These are phyloP conservation scores for Saitozyma sp. DNA, from an alignment of 768 basidiomycete species.

Conservation along the genomic window DNA sequence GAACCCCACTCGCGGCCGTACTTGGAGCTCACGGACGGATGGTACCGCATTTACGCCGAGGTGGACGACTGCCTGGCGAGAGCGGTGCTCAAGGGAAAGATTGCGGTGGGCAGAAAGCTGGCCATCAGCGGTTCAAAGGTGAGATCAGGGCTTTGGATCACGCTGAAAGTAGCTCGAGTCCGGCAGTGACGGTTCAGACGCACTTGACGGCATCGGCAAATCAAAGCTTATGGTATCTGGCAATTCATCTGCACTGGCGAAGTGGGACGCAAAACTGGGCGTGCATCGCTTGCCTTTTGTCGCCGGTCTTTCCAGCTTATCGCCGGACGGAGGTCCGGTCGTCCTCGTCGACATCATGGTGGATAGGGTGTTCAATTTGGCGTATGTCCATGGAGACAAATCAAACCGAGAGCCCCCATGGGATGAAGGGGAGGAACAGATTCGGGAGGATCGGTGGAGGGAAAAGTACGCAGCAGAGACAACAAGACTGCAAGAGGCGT, in stretches of 20 bases:
- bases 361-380: conserved; percentile 71
- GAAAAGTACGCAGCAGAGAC: conserved; percentile 63
- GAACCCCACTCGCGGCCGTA: conserved; percentile 56
- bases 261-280: conserved; percentile 87
- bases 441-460: conserved; percentile 69
- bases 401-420: conserved; percentile 63
- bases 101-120: conserved; percentile 80
- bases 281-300: conserved; percentile 67
- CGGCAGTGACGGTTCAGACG: conserved; percentile 74
- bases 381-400: conserved; percentile 71
- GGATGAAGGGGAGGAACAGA: conserved; percentile 68
- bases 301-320: conserved; percentile 74
- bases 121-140: conserved; percentile 77
- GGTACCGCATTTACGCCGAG: conserved; percentile 81
- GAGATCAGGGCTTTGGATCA: conserved; percentile 30
- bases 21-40: conserved; percentile 94
- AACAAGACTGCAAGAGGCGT: conserved; percentile 61
- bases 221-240: conserved; percentile 69
- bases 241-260: conserved; percentile 80
- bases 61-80: conserved; percentile 72
- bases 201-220: conserved; percentile 74
- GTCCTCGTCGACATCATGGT: conserved; percentile 73
- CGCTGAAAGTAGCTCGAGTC: conserved; percentile 64
- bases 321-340: conserved; percentile 76
- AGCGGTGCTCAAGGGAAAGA: conserved; percentile 66